phyloP scores from a whole-genome alignment of 345 rosid genomes.

The Eutrema japonicum region DNA sequence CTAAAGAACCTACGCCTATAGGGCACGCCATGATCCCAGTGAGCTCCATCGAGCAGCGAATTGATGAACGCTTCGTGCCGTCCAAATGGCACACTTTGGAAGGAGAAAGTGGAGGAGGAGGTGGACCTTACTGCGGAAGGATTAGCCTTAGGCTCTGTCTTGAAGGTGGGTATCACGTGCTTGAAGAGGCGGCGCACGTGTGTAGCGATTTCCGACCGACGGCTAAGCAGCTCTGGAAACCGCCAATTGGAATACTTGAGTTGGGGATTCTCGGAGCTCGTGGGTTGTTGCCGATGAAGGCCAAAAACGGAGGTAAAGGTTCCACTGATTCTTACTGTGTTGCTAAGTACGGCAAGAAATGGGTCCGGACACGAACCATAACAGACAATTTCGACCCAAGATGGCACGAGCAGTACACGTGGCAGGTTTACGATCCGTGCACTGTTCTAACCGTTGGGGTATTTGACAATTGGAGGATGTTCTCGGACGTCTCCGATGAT shows the following conservation, averaged over 20 bases:
- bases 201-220: constrained; percentile 98
- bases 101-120: constrained; percentile 41
- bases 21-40: constrained; percentile 71
- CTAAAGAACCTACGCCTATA: constrained; percentile 55
- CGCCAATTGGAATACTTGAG: constrained; percentile 84
- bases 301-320: constrained; percentile 69
- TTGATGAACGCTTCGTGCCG: constrained; percentile 75
- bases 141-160: constrained; percentile 73
- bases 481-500: constrained; percentile 56
- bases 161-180: constrained; percentile 99
- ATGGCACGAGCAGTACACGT: constrained; percentile 98
- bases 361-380: constrained; percentile 93
- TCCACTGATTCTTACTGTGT: constrained; percentile 95
- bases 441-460: constrained; percentile 84
- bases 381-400: constrained; percentile 93
- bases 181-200: constrained; percentile 97
- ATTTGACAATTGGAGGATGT: constrained; percentile 95
- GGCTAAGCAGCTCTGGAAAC: constrained; percentile 97
- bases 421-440: constrained; percentile 99
- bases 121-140: constrained; percentile 65
- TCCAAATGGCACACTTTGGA: constrained; percentile 75
- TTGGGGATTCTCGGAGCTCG: constrained; percentile 93
- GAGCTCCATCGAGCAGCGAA: constrained; percentile 74
- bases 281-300: constrained; percentile 87
- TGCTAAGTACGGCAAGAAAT: constrained; percentile 95